phyloP scores from a whole-genome alignment of 2,329 filamentous ascomycete genomes.

The Fusarium torulosum region DNA sequence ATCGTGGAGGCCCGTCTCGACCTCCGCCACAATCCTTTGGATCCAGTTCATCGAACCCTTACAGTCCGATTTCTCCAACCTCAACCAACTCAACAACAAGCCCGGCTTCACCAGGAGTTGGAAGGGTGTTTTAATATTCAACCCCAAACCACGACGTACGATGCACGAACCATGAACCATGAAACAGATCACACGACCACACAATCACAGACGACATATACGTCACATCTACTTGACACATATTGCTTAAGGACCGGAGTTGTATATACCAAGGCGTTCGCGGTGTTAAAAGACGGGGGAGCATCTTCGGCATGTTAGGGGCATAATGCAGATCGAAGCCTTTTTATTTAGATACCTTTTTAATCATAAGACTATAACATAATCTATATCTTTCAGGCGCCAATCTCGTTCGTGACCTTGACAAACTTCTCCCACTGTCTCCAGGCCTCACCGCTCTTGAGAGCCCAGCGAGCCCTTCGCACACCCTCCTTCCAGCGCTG shows the following conservation, averaged over 20 bases:
- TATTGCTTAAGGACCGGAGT: slow-evolving; percentile 15
- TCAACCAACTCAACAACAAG: slow-evolving; percentile 20
- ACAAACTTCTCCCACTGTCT: slow-evolving; percentile 87
- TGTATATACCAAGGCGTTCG: slow-evolving; percentile 26
- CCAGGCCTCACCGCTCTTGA: slow-evolving; percentile 88
- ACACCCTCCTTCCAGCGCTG: slow-evolving; percentile 96
- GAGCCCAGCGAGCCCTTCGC: slow-evolving; percentile 85
- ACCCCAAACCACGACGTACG: neutral
- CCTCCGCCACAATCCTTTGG: slow-evolving; percentile 30
- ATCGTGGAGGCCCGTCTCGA: slow-evolving; percentile 21
- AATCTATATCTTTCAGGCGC: slow-evolving; percentile 25
- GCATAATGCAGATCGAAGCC: slow-evolving; percentile 10
- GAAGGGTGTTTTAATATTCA: slow-evolving; percentile 23
- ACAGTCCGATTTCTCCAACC: slow-evolving; percentile 31
- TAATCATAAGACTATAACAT: neutral
- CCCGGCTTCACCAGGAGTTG: slow-evolving; percentile 27
- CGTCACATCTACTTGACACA: neutral
- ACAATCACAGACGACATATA: slow-evolving; percentile 14
- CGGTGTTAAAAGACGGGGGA: slow-evolving; percentile 1
- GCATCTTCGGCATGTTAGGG: neutral
- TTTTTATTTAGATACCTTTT: slow-evolving; percentile 14
- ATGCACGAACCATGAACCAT: slow-evolving; percentile 1
- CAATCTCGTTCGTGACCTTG: slow-evolving; percentile 76
- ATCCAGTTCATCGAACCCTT: slow-evolving; percentile 35
- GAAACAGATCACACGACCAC: slow-evolving; percentile 1